These are phyloP conservation scores for Phaeotremella skinneri DNA, from an alignment of 768 basidiomycete species.

Conservation along the genomic window DNA sequence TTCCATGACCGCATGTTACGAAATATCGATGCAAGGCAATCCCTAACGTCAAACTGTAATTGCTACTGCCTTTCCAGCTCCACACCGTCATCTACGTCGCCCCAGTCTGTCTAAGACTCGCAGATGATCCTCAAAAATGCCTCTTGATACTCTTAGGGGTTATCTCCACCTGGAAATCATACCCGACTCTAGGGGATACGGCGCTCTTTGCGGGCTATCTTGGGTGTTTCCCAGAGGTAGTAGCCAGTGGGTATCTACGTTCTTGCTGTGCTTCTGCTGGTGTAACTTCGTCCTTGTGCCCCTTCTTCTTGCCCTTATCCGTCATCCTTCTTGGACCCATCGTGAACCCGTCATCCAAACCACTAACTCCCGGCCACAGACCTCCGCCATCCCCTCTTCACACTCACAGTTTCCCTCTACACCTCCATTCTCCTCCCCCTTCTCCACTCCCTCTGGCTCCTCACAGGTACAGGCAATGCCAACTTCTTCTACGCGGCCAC, in stretches of 20 bases:
- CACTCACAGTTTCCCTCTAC: conserved; percentile 75
- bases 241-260: conserved; percentile 63
- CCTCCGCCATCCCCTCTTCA: conserved; percentile 79
- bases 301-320: too few species aligned
- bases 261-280: background rate
- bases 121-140: conserved; percentile 85
- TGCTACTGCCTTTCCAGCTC: conserved; percentile 55
- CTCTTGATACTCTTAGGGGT: conserved; percentile 72
- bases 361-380: conserved; percentile 56
- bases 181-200: conserved; percentile 84
- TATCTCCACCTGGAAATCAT: conserved; percentile 81
- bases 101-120: conserved; percentile 84
- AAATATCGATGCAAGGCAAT: too few species aligned
- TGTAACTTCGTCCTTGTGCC: conserved; percentile 3
- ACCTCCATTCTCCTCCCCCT: conserved; percentile 81
- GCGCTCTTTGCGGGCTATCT: conserved; percentile 81
- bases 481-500: conserved; percentile 98
- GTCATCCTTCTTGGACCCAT: too few species aligned
- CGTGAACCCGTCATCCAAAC: background rate
- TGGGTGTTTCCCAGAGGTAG: conserved; percentile 75
- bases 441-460: conserved; percentile 88
- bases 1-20: too few species aligned
- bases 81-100: conserved; percentile 78
- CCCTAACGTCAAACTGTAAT: background rate
- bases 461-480: conserved; percentile 88